phyloP scores from a whole-genome alignment of 2,329 filamentous ascomycete species.

The Clonostachys rosea region DNA sequence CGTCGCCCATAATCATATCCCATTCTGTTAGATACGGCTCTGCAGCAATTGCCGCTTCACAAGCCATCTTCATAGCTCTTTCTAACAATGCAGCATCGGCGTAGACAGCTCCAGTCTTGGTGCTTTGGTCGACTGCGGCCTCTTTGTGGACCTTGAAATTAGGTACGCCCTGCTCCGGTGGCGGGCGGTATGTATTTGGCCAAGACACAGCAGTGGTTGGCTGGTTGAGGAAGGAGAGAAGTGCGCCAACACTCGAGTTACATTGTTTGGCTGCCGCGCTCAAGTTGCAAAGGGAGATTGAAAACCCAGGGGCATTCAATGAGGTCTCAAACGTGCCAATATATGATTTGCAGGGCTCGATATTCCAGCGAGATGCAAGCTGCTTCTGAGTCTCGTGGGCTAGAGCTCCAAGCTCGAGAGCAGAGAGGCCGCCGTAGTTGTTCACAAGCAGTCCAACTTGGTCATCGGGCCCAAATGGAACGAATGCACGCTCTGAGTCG shows the following conservation, averaged over 20 bases:
- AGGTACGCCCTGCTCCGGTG: too few relatives aligned
- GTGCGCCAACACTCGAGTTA: slow-evolving; percentile 17
- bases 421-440: slow-evolving; percentile 51
- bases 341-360: slow-evolving; percentile 32
- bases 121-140: slow-evolving; percentile 13
- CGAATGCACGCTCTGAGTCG: slow-evolving; percentile 49
- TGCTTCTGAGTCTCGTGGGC: slow-evolving; percentile 45
- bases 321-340: slow-evolving; percentile 41
- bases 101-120: slow-evolving; percentile 15
- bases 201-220: slow-evolving; percentile 45
- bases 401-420: slow-evolving; percentile 49
- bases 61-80: slow-evolving; percentile 14
- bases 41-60: slow-evolving; percentile 23
- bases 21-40: slow-evolving; percentile 22
- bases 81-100: slow-evolving; percentile 13
- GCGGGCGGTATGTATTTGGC: slow-evolving; percentile 26
- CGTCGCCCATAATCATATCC: slow-evolving; percentile 24
- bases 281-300: slow-evolving; percentile 48
- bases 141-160: background rate
- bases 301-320: slow-evolving; percentile 51
- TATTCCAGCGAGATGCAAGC: slow-evolving; percentile 15
- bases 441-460: slow-evolving; percentile 49
- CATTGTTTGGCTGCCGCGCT: slow-evolving; percentile 20
- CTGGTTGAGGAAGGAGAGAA: slow-evolving; percentile 40
- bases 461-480: slow-evolving; percentile 35